These are phyloP conservation scores for Myriosclerotinia duriaeana DNA, from an alignment of 2,329 filamentous ascomycete genomes.

Conservation along the genomic window DNA sequence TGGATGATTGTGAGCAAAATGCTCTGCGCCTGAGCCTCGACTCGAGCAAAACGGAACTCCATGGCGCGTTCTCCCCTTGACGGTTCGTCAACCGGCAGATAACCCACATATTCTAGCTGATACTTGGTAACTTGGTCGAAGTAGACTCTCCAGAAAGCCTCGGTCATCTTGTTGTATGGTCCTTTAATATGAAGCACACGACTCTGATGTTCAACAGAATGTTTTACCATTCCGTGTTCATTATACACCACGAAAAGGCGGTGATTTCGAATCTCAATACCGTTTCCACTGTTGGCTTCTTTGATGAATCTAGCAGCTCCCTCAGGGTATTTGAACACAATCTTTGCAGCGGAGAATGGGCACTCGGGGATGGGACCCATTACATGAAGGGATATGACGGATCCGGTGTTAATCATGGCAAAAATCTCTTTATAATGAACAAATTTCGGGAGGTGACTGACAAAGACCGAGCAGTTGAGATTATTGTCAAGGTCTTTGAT, in stretches of 20 bases:
- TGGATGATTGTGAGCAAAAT: slow-evolving; percentile 13
- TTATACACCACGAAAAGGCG: not conserved
- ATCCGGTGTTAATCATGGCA: not conserved
- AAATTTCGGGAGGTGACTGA: not conserved
- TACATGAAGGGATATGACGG: not conserved
- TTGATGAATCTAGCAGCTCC: not conserved
- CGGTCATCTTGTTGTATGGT: not conserved
- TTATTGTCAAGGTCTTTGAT: not conserved
- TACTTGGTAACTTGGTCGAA: not conserved
- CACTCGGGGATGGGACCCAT: too few relatives aligned
- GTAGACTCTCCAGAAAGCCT: not conserved
- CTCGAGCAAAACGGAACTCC: slow-evolving; percentile 25
- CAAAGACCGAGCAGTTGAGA: not conserved
- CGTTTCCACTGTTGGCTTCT: too few relatives aligned
- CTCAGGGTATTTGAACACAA: not conserved
- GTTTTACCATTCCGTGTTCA: not conserved
- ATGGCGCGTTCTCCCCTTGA: not conserved
- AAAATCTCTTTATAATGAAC: not conserved
- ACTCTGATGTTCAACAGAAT: not conserved
- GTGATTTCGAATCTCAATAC: not conserved
- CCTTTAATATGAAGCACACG: not conserved
- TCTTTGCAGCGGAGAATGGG: not conserved
- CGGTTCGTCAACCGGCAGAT: not conserved
- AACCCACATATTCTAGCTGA: not conserved
- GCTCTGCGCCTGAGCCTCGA: slow-evolving; percentile 25